Base-by-base conservation (phyloP, 2,329 filamentous ascomycete species). In the Sporothrix brunneoviolacea region DNA sequence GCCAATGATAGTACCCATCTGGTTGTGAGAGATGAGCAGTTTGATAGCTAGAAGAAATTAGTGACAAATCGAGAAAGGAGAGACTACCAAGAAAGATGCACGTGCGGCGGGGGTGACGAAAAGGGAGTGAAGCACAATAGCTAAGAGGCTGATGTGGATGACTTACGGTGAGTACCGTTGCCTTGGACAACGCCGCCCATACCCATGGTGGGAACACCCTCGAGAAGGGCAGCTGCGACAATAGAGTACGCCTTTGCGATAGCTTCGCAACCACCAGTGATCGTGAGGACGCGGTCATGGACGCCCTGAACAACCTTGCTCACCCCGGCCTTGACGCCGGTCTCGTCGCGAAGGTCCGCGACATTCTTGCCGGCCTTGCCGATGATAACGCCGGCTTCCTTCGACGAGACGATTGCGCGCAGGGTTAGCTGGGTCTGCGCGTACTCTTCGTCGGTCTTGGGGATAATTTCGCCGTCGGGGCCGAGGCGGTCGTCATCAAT, bases 1-100 rank as follows among this genome's bases (percentile, higher is more conserved):
- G 62, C 93, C 93, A 65, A 98, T 98, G 72, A 98, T 96, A 62
- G 93, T 98, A 56, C 93, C 93, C 93, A 98, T 98, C 72, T 98
- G 93, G 69, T 97, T 97, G 75, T 98, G 91, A 30, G 93, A 98
- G 69, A 98, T 97, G 66, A 98, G 84, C 28, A 98, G 84, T 65
- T 95, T 95, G 68, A 98, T 88, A 55, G 93, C 93, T 98, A 59
- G 19, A 13, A 10, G 3, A 4, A 4, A 45, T 55, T 33, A 52
- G 48, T 18, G 15, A 19, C 24, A 24, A 16, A 3, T 32, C 8
- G 8, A 13, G 10, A 22, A n/a, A 36, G 12, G 43, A 21, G 9
- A n/a, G 15, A 28, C 15, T 9, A 42, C n/a, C 8, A 21, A 24
- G 22, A 21, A 22, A 24, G 18, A 30, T 10, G 18, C 22, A 50